Evolutionary conservation across 805 yeast species (phyloP).

Genomic region (Wickerhamiella sorbophila): DNA sequence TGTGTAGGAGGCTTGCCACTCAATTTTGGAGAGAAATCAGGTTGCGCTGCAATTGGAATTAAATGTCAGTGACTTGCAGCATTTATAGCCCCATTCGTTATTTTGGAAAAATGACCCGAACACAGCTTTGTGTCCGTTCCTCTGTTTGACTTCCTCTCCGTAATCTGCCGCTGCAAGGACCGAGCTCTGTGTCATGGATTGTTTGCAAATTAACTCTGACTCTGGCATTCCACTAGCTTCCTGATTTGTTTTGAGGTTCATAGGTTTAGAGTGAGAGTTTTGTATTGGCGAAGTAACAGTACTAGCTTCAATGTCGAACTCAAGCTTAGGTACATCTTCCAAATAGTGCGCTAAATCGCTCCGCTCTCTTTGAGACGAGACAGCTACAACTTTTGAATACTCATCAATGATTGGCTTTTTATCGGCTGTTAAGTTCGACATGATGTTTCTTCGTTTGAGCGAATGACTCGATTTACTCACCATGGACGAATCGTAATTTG

Average conservation of each 20-base stretch:
- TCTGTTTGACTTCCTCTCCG: neutral
- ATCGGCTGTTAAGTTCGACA: neutral
- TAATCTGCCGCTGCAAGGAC: too few species aligned
- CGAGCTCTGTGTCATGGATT: too few species aligned
- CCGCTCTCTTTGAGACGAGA: constrained; percentile 3
- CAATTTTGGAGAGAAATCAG: neutral
- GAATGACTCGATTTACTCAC: neutral
- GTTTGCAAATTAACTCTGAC: too few species aligned
- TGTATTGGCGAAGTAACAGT: too few species aligned
- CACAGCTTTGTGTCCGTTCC: neutral
- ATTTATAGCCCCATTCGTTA: constrained; percentile 2
- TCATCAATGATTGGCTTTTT: constrained; percentile 3
- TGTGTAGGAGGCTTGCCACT: neutral
- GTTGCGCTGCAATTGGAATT: too few species aligned
- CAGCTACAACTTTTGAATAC: constrained; percentile 2
- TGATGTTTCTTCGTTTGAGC: neutral
- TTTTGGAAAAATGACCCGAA: constrained; percentile 1
- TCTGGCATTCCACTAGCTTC: too few species aligned
- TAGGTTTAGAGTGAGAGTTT: too few species aligned
- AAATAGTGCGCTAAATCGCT: constrained; percentile 8
- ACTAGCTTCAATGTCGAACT: too few species aligned
- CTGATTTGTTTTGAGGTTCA: too few species aligned
- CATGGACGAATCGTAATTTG: constrained; percentile 1
- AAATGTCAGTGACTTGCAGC: constrained; percentile 2
- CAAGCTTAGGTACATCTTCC: neutral